These are phyloP conservation scores for Schizopora paradoxa DNA, from an alignment of 1,284 basidiomycete species.

Conservation along the genomic window DNA sequence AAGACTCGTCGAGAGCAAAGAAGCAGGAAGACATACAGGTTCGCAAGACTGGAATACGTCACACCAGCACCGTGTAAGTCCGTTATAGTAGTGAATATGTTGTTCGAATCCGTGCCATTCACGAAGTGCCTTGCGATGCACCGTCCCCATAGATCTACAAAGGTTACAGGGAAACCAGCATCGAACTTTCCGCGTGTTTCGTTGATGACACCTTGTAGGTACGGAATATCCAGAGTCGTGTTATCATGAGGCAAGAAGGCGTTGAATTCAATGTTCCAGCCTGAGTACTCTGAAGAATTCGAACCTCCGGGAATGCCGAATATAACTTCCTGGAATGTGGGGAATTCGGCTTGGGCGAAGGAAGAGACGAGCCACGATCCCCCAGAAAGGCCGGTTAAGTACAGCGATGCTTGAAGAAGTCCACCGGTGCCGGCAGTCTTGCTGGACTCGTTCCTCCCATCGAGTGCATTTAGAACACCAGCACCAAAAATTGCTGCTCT, in stretches of 20 bases:
- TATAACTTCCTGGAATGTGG: conserved; percentile 32
- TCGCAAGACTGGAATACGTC: conserved; percentile 30
- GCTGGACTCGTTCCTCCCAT: conserved; percentile 40
- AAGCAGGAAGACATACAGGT: conserved; percentile 22
- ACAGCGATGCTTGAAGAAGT: conserved; percentile 40
- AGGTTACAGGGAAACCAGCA: conserved; percentile 28
- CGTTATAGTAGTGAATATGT: conserved; percentile 26
- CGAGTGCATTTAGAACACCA: conserved; percentile 43
- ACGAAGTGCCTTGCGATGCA: conserved; percentile 33
- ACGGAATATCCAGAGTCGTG: conserved; percentile 19
- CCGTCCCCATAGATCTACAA: conserved; percentile 31
- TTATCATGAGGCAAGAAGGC: conserved; percentile 22
- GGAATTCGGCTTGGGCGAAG: conserved; percentile 35
- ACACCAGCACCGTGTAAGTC: conserved; percentile 31
- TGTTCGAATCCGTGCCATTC: conserved; percentile 31
- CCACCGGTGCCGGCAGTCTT: conserved; percentile 40
- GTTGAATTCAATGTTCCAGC: conserved; percentile 31
- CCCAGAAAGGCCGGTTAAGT: conserved; percentile 40
- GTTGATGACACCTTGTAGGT: conserved; percentile 21
- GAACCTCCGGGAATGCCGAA: conserved; percentile 26
- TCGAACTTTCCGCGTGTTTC: conserved; percentile 30
- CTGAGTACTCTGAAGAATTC: conserved; percentile 21
- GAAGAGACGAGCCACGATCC: conserved; percentile 35
- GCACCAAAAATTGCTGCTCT: conserved; percentile 45
- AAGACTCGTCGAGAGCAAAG: neutral